These are phyloP conservation scores for Penicillium olsonii DNA, from an alignment of 2,329 filamentous ascomycete species.

Conservation along the genomic window DNA sequence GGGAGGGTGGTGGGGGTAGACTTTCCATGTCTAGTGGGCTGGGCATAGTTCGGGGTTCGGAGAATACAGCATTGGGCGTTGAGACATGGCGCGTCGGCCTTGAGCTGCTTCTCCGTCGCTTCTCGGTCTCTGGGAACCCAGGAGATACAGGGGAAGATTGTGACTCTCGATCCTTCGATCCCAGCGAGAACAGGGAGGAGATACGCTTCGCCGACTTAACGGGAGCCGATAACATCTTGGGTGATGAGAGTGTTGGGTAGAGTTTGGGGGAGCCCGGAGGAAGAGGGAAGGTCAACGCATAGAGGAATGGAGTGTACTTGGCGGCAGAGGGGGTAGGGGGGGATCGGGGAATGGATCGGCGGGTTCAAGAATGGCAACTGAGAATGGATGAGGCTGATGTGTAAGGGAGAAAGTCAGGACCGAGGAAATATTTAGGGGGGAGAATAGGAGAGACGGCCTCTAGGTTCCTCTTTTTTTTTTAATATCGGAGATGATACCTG, in stretches of 20 bases:
- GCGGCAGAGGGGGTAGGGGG: conserved; percentile 11
- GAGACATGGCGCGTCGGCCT: conserved; percentile 38
- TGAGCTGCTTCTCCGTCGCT: conserved; percentile 31
- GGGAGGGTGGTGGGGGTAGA: conserved; percentile 43
- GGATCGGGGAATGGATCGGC: conserved; percentile 38
- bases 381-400: conserved; percentile 12
- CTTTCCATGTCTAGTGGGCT: conserved; percentile 34
- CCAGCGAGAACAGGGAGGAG: conserved; percentile 48
- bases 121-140: conserved; percentile 24
- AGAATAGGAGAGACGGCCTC: neutral
- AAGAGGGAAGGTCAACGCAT: conserved; percentile 18
- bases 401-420: conserved; percentile 1
- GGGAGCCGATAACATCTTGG: conserved; percentile 43
- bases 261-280: conserved; percentile 3
- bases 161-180: conserved; percentile 37
- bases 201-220: conserved; percentile 48
- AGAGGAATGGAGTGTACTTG: conserved; percentile 14
- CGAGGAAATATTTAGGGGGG: neutral
- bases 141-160: conserved; percentile 32
- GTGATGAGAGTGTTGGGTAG: conserved; percentile 6
- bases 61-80: conserved; percentile 31
- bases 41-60: conserved; percentile 29
- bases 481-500: conserved; percentile 4
- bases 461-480: neutral
- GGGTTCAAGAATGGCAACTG: conserved; percentile 31